Conservation (phyloP, 1,139 yeast species). For the Pichia sp. region DNA sequence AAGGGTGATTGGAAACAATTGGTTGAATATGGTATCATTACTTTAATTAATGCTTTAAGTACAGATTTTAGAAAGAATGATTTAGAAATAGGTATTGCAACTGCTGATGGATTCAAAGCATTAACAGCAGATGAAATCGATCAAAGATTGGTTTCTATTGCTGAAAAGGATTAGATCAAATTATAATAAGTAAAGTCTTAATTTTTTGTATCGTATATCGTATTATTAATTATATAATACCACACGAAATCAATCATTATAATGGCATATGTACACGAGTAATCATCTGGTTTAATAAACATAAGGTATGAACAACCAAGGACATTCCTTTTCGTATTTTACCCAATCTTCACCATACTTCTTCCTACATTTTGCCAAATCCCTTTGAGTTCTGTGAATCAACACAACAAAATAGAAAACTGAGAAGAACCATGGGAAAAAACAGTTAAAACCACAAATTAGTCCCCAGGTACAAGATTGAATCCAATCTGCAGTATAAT, state of each 20-base stretch:
- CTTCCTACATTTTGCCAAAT: constrained; percentile 70
- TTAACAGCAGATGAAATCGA: constrained; percentile 85
- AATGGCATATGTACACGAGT: not conserved
- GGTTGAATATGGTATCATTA: constrained; percentile 82
- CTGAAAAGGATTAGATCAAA: constrained; percentile 90
- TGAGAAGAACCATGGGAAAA: constrained; percentile 96
- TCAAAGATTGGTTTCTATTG: constrained; percentile 86
- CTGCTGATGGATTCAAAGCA: constrained; percentile 59
- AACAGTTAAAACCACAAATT: constrained; percentile 78
- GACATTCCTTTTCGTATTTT: constrained; percentile 78
- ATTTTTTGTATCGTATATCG: too few species aligned
- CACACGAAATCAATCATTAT: not conserved
- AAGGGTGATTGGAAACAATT: constrained; percentile 86
- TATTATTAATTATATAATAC: too few species aligned
- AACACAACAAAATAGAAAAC: constrained; percentile 80
- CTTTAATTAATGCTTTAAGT: constrained; percentile 79
- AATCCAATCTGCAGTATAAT: constrained; percentile 89
- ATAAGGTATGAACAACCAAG: constrained; percentile 86
- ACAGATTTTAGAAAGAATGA: constrained; percentile 93
- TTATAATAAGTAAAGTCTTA: too few species aligned
- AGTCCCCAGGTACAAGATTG: constrained; percentile 91
- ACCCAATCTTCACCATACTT: constrained; percentile 96
- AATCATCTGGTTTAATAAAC: constrained; percentile 41
- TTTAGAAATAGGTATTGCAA: constrained; percentile 87
- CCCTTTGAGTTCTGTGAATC: constrained; percentile 84